Evolutionary conservation across 768 basidiomycete species (phyloP), one percentile per base, ranked within the genome.

Genomic region (Mycena albidolilacea): DNA sequence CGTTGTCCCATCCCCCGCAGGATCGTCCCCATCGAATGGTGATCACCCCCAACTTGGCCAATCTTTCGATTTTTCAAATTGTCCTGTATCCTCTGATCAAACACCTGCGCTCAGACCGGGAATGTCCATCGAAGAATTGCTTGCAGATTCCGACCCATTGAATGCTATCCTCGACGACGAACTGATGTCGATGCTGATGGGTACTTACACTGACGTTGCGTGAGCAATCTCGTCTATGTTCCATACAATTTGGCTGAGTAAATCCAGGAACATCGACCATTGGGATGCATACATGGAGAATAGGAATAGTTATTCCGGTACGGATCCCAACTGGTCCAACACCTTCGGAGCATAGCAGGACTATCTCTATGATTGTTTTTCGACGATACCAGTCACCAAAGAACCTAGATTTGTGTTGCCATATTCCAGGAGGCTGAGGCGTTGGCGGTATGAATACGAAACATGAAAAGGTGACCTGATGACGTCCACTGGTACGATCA

Each of bases 101-200:
- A 21, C 10, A 8, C 23, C 52, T 21, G 23, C 6, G 52, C 23
- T 54, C 21, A 54, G 52, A 54, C 52, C 52, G 17, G 69, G 52
- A 23, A 65, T 43, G 17, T 41, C 41, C 14, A 64, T 70, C 21
- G 54, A 71, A n/a, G 46, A 71, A 38, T 12, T 71, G 30, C 70
- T 71, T 15, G 64, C 71, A 7, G 57, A 37, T 63, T 7, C 17
- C 11, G 23, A 54, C 23, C 23, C 52, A 54, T 23, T 54, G 52
- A 30, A 54, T 21, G 39, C 46, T 17, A 38, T 64, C 11, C 44
- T 64, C 15, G 75, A 75, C 64, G 60, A 75, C 14, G 68, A 75
- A n/a, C 43, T 75, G 2, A 62, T 69, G 67, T 57, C 75, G 15
- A 70, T 72, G 71, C 69, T 68, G 68, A 64, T 62, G 57, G 64